These are phyloP conservation scores for Ascoidea asiatica DNA, from an alignment of 805 yeast genomes.

Conservation along the genomic window DNA sequence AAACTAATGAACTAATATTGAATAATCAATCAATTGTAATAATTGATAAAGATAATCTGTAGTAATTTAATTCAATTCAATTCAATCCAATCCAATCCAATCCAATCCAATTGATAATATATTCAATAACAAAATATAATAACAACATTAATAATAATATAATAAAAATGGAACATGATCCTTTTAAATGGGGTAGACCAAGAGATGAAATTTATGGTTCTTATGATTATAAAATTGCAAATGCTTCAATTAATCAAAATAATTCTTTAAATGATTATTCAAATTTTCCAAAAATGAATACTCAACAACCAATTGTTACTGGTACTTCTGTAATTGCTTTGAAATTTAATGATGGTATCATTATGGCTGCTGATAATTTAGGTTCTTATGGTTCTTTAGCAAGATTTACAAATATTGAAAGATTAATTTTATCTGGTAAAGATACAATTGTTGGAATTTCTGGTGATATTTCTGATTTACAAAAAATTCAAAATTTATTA, in stretches of 20 bases:
- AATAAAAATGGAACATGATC: slow-evolving; percentile 82
- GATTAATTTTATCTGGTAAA: slow-evolving; percentile 72
- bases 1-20: too few relatives aligned
- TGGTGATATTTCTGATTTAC: slow-evolving; percentile 93
- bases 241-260: slow-evolving; percentile 24
- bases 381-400: slow-evolving; percentile 90
- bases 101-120: background rate
- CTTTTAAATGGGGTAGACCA: slow-evolving; percentile 93
- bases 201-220: slow-evolving; percentile 67
- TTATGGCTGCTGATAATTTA: slow-evolving; percentile 90
- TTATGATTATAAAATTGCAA: slow-evolving; percentile 63
- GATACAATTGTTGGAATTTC: slow-evolving; percentile 85
- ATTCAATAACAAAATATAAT: too few relatives aligned
- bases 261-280: slow-evolving; percentile 9
- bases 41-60: too few relatives aligned
- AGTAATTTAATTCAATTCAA: too few relatives aligned
- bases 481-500: slow-evolving; percentile 59
- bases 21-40: too few relatives aligned
- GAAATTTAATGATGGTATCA: slow-evolving; percentile 81
- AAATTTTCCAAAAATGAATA: slow-evolving; percentile 63
- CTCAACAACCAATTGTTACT: slow-evolving; percentile 90
- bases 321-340: slow-evolving; percentile 92
- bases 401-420: slow-evolving; percentile 73
- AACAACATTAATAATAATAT: slow-evolving; percentile 1
- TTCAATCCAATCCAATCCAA: background rate